Base-by-base conservation (phyloP, 2,329 filamentous ascomycete genomes). In the Fusarium euwallaceae region DNA sequence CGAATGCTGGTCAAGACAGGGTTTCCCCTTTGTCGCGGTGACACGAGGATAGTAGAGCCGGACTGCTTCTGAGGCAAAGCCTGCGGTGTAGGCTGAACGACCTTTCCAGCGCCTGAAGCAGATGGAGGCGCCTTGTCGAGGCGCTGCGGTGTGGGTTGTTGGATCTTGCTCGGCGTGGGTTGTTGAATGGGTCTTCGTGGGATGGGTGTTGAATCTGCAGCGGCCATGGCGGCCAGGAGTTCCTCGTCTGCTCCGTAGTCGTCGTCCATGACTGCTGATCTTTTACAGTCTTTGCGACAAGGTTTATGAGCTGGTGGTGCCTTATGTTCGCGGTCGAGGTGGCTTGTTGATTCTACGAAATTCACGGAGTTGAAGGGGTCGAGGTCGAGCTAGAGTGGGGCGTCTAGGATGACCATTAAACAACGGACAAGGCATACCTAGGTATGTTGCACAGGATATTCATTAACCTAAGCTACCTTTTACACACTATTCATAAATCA, bases 1-100 rank as follows among this genome's bases (percentile, higher is more conserved):
- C 93, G 92, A 78, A 99, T 90, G 82, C 92, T 91, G 64, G 94
- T 93, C 34, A 99, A 86, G 60, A 98, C 93, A 0, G 97, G 97
- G 78, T 99, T 99, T 71, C 96, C 97, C 83, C 97, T 97, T 83
- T 99, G 95, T 45, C 95, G 92, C 17, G 94, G 93, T 39, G 95
- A 98, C 34, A 98, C 95, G 22, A 97, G 88, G 75, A 98, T 97
- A 6, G 93, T 91, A 17, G 94, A 95, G 5, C 93, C 92, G 2
- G 90, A 84, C 9, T 86, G 86, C 58, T 86, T 86, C 71, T 90
- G 89, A 1, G 94, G 89, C 4, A 98, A 88, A n/a, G 91, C 92
- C 84, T 98, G 95, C 1, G 95, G 96, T 67, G 92, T 97, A 12
- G 95, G 95, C 83, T 98, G 96, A 37, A 96, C 92, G 29, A 97